Conservation (phyloP, 495 filamentous ascomycete genomes). For the Chaetomium cochliodes region DNA sequence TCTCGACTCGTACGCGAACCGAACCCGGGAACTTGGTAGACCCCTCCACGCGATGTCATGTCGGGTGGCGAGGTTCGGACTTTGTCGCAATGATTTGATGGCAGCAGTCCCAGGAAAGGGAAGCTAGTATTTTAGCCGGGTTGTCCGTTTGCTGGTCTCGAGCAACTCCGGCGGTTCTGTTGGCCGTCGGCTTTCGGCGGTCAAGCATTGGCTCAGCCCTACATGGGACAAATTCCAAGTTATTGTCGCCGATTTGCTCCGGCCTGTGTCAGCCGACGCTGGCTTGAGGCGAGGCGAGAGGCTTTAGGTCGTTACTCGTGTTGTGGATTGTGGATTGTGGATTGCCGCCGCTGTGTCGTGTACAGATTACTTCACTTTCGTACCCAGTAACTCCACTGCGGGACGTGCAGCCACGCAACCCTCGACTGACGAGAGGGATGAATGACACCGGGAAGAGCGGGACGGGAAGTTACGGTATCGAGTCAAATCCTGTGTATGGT, state of each 20-base stretch:
- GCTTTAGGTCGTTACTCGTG: too few relatives aligned
- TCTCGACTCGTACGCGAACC: background rate
- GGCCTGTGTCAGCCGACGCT: conserved; percentile 7
- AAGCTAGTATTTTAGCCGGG: conserved; percentile 5
- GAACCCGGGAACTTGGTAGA: background rate
- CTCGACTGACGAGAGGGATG: too few relatives aligned
- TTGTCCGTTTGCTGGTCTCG: background rate
- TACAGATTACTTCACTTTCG: too few relatives aligned
- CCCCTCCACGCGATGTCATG: background rate
- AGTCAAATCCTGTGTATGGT: background rate
- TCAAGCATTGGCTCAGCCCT: conserved; percentile 19
- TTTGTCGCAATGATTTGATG: conserved; percentile 6
- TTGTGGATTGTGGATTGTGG: too few relatives aligned
- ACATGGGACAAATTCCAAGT: conserved; percentile 11
- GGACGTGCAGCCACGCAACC: too few relatives aligned
- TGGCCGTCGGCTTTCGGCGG: conserved; percentile 10
- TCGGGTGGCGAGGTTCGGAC: background rate
- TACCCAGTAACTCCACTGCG: too few relatives aligned
- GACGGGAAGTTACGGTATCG: conserved; percentile 29
- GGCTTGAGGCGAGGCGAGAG: background rate
- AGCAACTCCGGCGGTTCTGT: background rate
- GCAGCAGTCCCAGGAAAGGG: background rate
- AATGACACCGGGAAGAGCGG: conserved; percentile 23
- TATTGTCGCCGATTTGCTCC: background rate
- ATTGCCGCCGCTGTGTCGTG: too few relatives aligned